Evolutionary conservation across 208 protist genomes (phyloP), one percentile per base, ranked within the genome.

Genomic region (Trypanosoma vivax): DNA sequence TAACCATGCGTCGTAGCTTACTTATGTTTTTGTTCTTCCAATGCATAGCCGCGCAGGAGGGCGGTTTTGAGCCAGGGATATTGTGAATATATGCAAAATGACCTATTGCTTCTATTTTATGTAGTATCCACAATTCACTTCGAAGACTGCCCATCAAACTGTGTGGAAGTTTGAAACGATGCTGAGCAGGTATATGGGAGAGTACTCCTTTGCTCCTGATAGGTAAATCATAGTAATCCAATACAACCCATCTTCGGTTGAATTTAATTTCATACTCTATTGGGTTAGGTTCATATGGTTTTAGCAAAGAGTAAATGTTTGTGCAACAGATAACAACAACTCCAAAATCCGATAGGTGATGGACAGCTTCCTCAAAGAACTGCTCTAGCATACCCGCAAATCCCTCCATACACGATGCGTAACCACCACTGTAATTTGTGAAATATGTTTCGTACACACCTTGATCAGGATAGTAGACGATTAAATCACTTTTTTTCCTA

Each of bases 211-310:
- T 70, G 41, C 51, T 73, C 9, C 65, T 64, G n/a, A 92, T 56
- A 2, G 77, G 73, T 13, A 79, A 29, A 54, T 95, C 88, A 48
- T 88, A 95, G 45, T 95, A 95, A 50, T 95, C 88, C n/a, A 95
- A 52, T n/a, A 95, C 45, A 13, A 95, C 73, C 69, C 82, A 93
- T 9, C 85, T 73, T 18, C 88, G 59, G 50, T 93, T 91, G 0
- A 77, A 42, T 50, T 93, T 92, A 5, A 95, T 72, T 60, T 95
- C 88, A 53, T 91, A 93, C 67, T 95, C 88, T 23, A 95, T 77
- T 19, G 85, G 84, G 42, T 93, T 67, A 1, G 80, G 83, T 29
- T 71, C 45, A 6, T 69, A 38, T 2, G 88, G 83, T 23, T 77
- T 72, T 14, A 90, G 52, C 10, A 95, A 34, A 7, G 85, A 76